Conservation (phyloP, 192 early-diverging fungal genomes). For the Coemansia sp. region DNA sequence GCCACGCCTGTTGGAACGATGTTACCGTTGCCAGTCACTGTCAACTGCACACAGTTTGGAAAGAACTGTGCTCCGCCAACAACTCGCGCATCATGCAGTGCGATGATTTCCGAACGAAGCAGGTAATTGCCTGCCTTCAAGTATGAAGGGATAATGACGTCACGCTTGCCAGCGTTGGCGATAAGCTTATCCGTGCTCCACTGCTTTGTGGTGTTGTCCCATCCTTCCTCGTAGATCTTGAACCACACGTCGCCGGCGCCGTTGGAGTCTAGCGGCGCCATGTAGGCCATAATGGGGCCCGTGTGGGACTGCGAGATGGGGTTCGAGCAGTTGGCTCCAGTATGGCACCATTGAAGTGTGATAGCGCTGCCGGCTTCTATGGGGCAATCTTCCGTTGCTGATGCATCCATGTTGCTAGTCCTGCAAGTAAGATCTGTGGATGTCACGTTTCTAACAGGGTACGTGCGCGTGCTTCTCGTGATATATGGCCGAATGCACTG, state of each 20-base stretch:
- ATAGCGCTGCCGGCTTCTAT: conserved; percentile 10
- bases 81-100: conserved; percentile 8
- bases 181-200: conserved; percentile 40
- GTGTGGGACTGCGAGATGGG: conserved; percentile 13
- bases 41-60: conserved; percentile 27
- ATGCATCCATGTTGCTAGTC: conserved; percentile 3
- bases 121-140: conserved; percentile 21
- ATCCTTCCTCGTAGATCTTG: conserved; percentile 43
- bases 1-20: conserved; percentile 18
- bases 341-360: conserved; percentile 5
- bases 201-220: conserved; percentile 12
- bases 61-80: conserved; percentile 24
- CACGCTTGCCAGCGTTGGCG: conserved; percentile 19
- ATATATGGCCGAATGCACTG: conserved; percentile 1
- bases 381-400: not conserved
- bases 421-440: conserved; percentile 7
- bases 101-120: conserved; percentile 28
- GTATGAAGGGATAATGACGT: conserved; percentile 28
- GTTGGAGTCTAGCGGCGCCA: conserved; percentile 19
- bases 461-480: not conserved
- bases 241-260: conserved; percentile 30
- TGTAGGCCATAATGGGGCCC: conserved; percentile 30
- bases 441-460: not conserved
- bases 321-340: not conserved
- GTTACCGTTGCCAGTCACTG: conserved; percentile 14